Evolutionary conservation across 352 stramenopile genomes (phyloP), one percentile per base, ranked within the genome.

Genomic region (Phytophthora podocarpi): DNA sequence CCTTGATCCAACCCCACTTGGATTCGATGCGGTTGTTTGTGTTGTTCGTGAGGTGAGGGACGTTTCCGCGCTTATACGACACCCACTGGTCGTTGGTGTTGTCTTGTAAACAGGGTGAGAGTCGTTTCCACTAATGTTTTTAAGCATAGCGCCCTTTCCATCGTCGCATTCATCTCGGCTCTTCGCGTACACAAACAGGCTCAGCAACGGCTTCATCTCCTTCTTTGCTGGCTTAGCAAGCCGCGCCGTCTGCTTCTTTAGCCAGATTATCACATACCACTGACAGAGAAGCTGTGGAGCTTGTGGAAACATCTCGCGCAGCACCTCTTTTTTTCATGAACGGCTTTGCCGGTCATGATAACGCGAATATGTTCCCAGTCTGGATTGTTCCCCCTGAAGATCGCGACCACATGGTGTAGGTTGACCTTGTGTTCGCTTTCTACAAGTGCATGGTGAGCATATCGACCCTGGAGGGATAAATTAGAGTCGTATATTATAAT

Each of bases 211-310:
- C 12, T 69, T 64, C 3, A 49, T 27, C 0, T 47, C 21, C 5
- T 59, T 53, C 30, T 69, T 63, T 1, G 41, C 31, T 0, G 16
- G 6, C 5, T 2, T 2, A 2, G 31, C 31, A 2, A 60, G 15
- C 0, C 43, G 21, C 0, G 24, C 20, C 0, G 43, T 47, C 37
- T 53, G 40, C 9, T 59, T 59, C 27, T 60, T 59, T 1, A 63
- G 26, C 52, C 53, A 64, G 1, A 46, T 59, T 1, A 60, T 13
- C 0, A 65, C 61, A 36, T 70, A 45, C 16, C 24, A 58, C 12
- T 64, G 34, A 10, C 56, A 64, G 2, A 64, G 36, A 2, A 64
- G 21, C 9, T 57, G 46, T 1, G 27, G 18, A 21, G 46, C 36
- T 15, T 49, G n/a, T n/a, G n/a, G n/a, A n/a, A n/a, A n/a, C n/a